These are phyloP conservation scores for Hypoxylon sp. DNA, from an alignment of 2,329 filamentous ascomycete species.

Conservation along the genomic window DNA sequence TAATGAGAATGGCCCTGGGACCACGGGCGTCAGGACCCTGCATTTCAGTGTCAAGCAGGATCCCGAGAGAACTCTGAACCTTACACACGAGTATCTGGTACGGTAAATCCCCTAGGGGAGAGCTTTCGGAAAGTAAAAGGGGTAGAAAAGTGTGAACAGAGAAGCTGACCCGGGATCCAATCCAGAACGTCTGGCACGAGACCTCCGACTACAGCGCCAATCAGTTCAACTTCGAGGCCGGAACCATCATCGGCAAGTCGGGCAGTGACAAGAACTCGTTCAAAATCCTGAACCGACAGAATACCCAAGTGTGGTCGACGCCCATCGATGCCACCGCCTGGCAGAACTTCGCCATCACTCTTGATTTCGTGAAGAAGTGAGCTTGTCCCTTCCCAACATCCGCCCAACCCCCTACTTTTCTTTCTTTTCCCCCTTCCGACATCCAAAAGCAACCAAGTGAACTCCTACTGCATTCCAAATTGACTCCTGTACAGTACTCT, in stretches of 20 bases:
- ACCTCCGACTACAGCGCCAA: constrained; percentile 50
- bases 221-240: constrained; percentile 54
- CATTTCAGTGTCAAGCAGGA: constrained; percentile 53
- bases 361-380: constrained; percentile 69
- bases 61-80: constrained; percentile 47
- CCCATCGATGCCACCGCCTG: constrained; percentile 61
- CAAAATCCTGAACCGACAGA: constrained; percentile 58
- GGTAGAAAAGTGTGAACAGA: neutral
- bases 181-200: constrained; percentile 54
- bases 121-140: neutral
- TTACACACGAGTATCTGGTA: constrained; percentile 54
- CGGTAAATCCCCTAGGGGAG: neutral
- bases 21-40: constrained; percentile 49
- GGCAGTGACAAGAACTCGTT: constrained; percentile 56
- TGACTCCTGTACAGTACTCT: constrained; percentile 59
- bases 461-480: neutral
- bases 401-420: neutral
- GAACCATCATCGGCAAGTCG: constrained; percentile 54
- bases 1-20: constrained; percentile 56
- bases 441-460: neutral
- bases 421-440: too few species aligned
- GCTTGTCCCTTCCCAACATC: constrained; percentile 41
- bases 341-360: constrained; percentile 72
- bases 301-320: constrained; percentile 57
- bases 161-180: constrained; percentile 10